Evolutionary conservation across 164 flowering plant species (phyloP).

Genomic region (Chimonanthus praecox): DNA sequence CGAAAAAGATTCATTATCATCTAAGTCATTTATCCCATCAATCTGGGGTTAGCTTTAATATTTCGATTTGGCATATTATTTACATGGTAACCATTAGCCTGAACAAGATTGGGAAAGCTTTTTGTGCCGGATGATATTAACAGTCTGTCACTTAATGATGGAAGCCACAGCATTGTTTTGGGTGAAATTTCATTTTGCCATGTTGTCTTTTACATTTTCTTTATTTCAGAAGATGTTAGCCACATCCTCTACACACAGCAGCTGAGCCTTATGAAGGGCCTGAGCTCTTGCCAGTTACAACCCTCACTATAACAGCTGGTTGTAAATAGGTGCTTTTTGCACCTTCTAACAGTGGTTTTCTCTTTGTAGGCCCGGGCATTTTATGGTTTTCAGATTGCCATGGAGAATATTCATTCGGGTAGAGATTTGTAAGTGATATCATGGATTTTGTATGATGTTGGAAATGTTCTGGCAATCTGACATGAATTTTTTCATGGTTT

Average conservation of each 20-base stretch:
- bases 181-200: too few species aligned
- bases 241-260: not conserved
- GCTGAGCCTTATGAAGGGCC: not conserved
- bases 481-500: constrained; percentile 4
- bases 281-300: not conserved
- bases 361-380: constrained; percentile 66
- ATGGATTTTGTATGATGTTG: not conserved
- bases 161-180: too few species aligned
- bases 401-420: constrained; percentile 92
- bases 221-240: too few species aligned
- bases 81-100: too few species aligned
- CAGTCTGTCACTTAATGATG: too few species aligned
- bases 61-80: too few species aligned
- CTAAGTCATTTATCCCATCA: too few species aligned
- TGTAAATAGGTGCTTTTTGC: not conserved
- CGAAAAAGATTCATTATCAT: too few species aligned
- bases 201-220: too few species aligned
- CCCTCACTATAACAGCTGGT: not conserved
- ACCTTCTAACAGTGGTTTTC: not conserved
- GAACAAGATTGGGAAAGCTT: too few species aligned
- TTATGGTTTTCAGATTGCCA: constrained; percentile 83
- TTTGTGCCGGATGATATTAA: too few species aligned
- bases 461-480: not conserved
- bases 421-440: constrained; percentile 18
- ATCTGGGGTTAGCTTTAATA: too few species aligned